Conservation (phyloP, 2,329 filamentous ascomycete genomes). For the Colletotrichum acutatum region DNA sequence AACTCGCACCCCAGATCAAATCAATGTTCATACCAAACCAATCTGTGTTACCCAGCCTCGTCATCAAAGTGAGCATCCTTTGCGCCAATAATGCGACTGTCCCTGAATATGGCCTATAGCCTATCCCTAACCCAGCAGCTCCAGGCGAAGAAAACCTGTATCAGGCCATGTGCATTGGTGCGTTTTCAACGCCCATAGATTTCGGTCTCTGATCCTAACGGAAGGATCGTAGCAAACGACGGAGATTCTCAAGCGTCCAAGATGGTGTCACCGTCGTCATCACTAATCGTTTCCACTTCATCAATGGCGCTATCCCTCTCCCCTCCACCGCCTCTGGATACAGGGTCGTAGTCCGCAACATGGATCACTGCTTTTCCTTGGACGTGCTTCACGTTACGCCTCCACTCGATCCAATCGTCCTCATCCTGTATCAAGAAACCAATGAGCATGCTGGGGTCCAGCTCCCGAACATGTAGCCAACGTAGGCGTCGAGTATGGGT, state of each 20-base stretch:
- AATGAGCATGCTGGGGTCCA: constrained; percentile 98
- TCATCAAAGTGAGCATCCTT: not conserved
- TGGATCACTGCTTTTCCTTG: constrained; percentile 89
- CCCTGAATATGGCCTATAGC: not conserved
- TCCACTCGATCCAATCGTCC: constrained; percentile 87
- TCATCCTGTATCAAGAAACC: constrained; percentile 88
- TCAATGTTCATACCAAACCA: not conserved
- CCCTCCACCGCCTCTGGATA: constrained; percentile 58
- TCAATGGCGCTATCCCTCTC: constrained; percentile 83
- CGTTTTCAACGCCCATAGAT: not conserved
- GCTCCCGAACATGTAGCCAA: constrained; percentile 85
- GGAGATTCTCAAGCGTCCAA: constrained; percentile 35
- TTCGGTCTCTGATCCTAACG: not conserved
- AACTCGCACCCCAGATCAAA: not conserved
- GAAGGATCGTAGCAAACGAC: not conserved
- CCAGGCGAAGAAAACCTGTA: not conserved
- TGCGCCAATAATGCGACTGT: not conserved
- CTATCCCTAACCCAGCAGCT: not conserved
- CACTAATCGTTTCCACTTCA: constrained; percentile 90
- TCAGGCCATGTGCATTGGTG: not conserved
- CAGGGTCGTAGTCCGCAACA: constrained; percentile 77
- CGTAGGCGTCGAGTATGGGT: constrained; percentile 90
- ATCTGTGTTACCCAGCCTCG: not conserved
- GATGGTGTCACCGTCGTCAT: constrained; percentile 64
- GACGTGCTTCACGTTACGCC: constrained; percentile 76